These are phyloP conservation scores for Boletellus sp. DNA, from an alignment of 768 basidiomycete genomes.

Conservation along the genomic window DNA sequence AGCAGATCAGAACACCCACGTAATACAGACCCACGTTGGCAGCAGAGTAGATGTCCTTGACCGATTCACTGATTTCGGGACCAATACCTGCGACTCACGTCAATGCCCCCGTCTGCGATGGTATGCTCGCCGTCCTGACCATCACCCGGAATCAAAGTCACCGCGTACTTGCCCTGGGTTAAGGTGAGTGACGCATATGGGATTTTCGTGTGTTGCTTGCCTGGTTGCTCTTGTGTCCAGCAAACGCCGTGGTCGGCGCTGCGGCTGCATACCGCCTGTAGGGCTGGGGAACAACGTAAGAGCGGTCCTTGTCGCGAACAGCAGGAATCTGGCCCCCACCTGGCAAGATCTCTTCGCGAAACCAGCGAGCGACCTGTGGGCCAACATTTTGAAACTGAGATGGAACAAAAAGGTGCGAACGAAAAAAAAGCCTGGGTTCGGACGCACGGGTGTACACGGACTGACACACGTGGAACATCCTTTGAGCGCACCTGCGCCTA, in stretches of 20 bases:
- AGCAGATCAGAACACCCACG: slow-evolving; percentile 5
- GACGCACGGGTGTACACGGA: slow-evolving; percentile 24
- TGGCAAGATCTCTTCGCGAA: slow-evolving; percentile 48
- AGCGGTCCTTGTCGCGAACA: not conserved
- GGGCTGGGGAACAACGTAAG: slow-evolving; percentile 36
- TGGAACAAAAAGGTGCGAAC: slow-evolving; percentile 13
- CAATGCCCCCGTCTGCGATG: slow-evolving; percentile 7
- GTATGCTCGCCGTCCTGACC: slow-evolving; percentile 45
- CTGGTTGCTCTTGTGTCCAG: slow-evolving; percentile 83
- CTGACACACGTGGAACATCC: slow-evolving; percentile 16
- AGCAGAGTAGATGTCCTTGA: slow-evolving; percentile 89
- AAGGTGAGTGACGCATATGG: slow-evolving; percentile 3
- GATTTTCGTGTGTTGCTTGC: slow-evolving; percentile 45
- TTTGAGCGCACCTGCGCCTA: not conserved
- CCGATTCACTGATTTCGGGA: slow-evolving; percentile 94
- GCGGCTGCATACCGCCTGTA: slow-evolving; percentile 63
- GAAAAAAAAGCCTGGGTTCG: slow-evolving; percentile 13
- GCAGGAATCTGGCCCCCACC: slow-evolving; percentile 35
- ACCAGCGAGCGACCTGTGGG: slow-evolving; percentile 52
- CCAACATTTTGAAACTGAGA: slow-evolving; percentile 48
- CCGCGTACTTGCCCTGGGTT: slow-evolving; percentile 87
- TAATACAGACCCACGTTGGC: slow-evolving; percentile 57
- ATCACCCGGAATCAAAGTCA: slow-evolving; percentile 95
- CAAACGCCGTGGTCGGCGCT: slow-evolving; percentile 83
- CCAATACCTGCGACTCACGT: slow-evolving; percentile 73